Conservation (phyloP, 1,284 basidiomycete genomes). For the Melampsora larici-populina region DNA sequence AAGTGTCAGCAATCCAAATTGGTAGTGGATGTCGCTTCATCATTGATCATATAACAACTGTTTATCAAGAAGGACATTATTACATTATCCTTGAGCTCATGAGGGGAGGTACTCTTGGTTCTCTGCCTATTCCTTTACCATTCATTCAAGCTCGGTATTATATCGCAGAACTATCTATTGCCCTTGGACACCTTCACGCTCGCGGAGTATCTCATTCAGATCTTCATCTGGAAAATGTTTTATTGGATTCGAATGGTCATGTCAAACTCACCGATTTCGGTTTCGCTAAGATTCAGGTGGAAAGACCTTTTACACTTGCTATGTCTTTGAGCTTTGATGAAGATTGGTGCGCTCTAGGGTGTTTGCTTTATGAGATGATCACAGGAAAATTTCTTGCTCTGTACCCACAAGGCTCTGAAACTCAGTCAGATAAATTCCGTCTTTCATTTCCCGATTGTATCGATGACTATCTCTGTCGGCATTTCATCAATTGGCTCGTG, state of each 20-base stretch:
- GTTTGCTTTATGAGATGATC: constrained; percentile 1
- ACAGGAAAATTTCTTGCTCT: not conserved
- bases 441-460: not conserved
- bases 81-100: not conserved
- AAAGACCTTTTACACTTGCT: constrained; percentile 51
- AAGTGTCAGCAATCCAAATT: not conserved
- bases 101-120: not conserved
- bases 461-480: not conserved
- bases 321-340: constrained; percentile 23
- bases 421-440: not conserved
- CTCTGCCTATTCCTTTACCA: not conserved
- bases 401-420: not conserved
- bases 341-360: constrained; percentile 4
- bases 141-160: constrained; percentile 48
- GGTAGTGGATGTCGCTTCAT: not conserved
- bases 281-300: not conserved
- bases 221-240: constrained; percentile 49
- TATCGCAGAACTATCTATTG: constrained; percentile 51
- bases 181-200: constrained; percentile 50
- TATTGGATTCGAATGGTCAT: constrained; percentile 51
- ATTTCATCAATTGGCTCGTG: not conserved
- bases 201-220: constrained; percentile 50
- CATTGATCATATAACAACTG: not conserved
- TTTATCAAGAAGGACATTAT: not conserved
- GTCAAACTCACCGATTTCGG: constrained; percentile 53